Base-by-base conservation (phyloP, 768 basidiomycete species). In the Tulasnella sp. region DNA sequence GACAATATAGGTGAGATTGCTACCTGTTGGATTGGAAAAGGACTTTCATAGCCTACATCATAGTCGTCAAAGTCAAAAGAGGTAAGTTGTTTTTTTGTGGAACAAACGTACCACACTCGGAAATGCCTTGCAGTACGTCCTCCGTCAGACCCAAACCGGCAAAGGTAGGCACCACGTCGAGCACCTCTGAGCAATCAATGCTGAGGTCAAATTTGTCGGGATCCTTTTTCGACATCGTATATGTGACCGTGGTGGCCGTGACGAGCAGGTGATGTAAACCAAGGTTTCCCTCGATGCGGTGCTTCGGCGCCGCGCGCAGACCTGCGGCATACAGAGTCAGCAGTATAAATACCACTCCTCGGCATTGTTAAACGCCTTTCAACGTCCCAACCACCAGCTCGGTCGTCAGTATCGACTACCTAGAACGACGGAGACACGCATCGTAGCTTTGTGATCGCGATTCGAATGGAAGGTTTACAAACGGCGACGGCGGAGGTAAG, bases 1-100 rank as follows among this genome's bases (percentile, higher is more conserved):
- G 93, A 91, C 65, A 89, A 92, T 79, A 99, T 96, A 67, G 96
- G 96, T 73, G 96, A 84, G 81, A 99, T 98, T 65, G 96, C 96
- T 76, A 95, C 90, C 82, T 97, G 94, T 32, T 99, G 96, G 78
- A 99, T 98, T 74, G 96, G 95, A 74, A 96, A 98, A 29, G 96
- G 96, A 78, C 94, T 95, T 85, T 99, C 96, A 78, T 98, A 98
- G 80, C 93, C 92, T 86, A 84, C 42, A 82, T 81, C 77, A 82
- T 29, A 59, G 63, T 16, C 69, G 19, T 32, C 16, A 9, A 36
- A 64, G 26, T 12, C 59, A 41, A 42, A 17, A 22, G 44, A 14
- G 72, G 71, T 73, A 74, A 72, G 71, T 42, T 2, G 32, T 19
- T 39, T 62, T 66, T 67, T 63, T 14, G 71, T 39, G 39, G 19